A percentile compares a stretch with the other conserved stretches of the same genome.
phyloP scores from a whole-genome alignment of 768 basidiomycete species.

The Gymnopilus dilepis region DNA sequence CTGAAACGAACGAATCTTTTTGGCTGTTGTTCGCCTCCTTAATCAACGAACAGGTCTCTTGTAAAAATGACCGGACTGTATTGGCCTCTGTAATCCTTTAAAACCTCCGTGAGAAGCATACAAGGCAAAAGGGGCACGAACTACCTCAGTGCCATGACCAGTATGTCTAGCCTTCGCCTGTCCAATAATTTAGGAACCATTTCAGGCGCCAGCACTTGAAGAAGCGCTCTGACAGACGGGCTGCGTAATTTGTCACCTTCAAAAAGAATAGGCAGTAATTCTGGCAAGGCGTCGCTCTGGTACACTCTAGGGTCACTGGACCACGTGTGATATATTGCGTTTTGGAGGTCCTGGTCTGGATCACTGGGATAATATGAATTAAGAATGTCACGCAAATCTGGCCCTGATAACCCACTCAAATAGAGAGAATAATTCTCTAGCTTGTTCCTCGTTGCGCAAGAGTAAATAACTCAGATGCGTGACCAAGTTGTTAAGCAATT shows the following conservation, averaged over 20 bases:
- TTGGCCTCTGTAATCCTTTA: not conserved
- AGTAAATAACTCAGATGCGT: not conserved
- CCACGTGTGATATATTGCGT: conserved; percentile 1
- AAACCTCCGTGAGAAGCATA: not conserved
- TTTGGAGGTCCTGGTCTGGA: not conserved
- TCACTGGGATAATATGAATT: not conserved
- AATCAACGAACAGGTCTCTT: not conserved
- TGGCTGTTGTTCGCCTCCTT: not conserved
- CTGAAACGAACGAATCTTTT: not conserved
- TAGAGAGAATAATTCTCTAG: not conserved
- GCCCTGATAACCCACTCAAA: not conserved
- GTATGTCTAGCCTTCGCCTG: not conserved
- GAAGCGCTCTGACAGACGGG: not conserved
- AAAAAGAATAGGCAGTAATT: conserved; percentile 5
- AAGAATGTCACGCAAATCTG: not conserved
- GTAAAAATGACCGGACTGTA: not conserved
- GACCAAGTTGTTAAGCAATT: not conserved
- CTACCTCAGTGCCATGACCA: conserved; percentile 3
- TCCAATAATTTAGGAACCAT: not conserved
- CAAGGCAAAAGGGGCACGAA: not conserved
- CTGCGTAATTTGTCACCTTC: not conserved
- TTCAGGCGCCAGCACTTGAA: not conserved
- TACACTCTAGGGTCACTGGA: not conserved
- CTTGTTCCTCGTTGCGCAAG: not conserved
- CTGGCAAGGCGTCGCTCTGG: conserved; percentile 1